Percentiles rank a stretch among this genome's conserved stretches.
Conservation (phyloP, 148 eudicot species). For the Polygonum aviculare region DNA sequence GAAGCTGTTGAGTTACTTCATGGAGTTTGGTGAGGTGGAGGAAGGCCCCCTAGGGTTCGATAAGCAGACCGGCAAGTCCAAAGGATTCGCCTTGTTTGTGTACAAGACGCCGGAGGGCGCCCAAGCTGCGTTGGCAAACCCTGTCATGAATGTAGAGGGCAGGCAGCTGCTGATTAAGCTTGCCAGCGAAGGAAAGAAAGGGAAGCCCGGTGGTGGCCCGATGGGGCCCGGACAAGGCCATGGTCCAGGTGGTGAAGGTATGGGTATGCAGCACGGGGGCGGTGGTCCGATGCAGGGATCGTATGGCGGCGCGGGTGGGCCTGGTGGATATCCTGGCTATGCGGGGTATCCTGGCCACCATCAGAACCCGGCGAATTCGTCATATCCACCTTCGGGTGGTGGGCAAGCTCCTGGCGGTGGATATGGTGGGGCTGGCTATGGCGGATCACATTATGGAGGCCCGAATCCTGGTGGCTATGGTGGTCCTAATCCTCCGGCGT, state of each 20-base stretch:
- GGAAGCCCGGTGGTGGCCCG: slow-evolving; percentile 23
- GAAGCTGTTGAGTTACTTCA: slow-evolving; percentile 41
- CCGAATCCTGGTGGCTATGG: slow-evolving; percentile 41
- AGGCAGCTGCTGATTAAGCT: slow-evolving; percentile 44
- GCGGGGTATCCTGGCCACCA: slow-evolving; percentile 30
- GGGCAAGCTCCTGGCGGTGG: slow-evolving; percentile 35
- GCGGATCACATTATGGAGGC: slow-evolving; percentile 44
- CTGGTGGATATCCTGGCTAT: slow-evolving; percentile 27
- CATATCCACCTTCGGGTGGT: slow-evolving; percentile 23
- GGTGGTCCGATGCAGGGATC: slow-evolving; percentile 24
- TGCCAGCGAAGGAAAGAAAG: slow-evolving; percentile 68
- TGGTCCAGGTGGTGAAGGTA: slow-evolving; percentile 14
- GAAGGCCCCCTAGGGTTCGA: slow-evolving; percentile 81
- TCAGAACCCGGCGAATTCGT: slow-evolving; percentile 26
- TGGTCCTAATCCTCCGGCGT: slow-evolving; percentile 29
- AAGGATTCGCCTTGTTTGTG: slow-evolving; percentile 71
- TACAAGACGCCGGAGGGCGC: slow-evolving; percentile 64
- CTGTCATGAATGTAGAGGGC: slow-evolving; percentile 56
- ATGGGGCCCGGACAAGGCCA: slow-evolving; percentile 17
- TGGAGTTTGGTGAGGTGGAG: slow-evolving; percentile 59
- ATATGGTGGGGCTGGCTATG: slow-evolving; percentile 39
- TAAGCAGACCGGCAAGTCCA: slow-evolving; percentile 67
- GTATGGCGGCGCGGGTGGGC: slow-evolving; percentile 18
- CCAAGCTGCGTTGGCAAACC: slow-evolving; percentile 43
- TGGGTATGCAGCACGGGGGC: slow-evolving; percentile 35